These are phyloP conservation scores for Chaetomiaceae sp. DNA, from an alignment of 2,329 filamentous ascomycete genomes.

Conservation along the genomic window DNA sequence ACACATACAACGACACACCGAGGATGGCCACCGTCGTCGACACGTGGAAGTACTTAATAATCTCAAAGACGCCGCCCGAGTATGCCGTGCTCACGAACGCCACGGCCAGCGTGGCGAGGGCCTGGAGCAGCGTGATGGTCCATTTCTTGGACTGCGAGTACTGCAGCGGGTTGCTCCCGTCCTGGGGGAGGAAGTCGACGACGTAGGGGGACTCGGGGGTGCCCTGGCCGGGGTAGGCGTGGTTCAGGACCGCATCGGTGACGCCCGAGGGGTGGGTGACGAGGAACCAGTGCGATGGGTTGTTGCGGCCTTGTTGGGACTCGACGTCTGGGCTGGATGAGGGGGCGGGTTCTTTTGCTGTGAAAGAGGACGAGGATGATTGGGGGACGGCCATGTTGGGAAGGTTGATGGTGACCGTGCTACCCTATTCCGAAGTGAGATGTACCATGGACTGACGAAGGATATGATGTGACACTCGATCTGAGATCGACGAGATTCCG, in stretches of 20 bases:
- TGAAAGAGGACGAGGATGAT: conserved; percentile 9
- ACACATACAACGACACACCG: conserved; percentile 57
- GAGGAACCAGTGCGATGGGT: conserved; percentile 45
- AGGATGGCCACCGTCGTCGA: conserved; percentile 51
- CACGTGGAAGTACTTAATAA: conserved; percentile 53
- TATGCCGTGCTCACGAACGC: conserved; percentile 67
- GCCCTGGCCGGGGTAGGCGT: conserved; percentile 56
- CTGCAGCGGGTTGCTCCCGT: conserved; percentile 63
- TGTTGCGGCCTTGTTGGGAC: conserved; percentile 22
- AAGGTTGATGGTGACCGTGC: neutral
- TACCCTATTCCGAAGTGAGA: neutral
- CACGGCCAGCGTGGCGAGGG: conserved; percentile 63
- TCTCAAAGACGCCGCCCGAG: conserved; percentile 51
- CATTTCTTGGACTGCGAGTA: conserved; percentile 59
- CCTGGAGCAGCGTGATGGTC: conserved; percentile 58
- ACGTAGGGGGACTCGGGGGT: conserved; percentile 64
- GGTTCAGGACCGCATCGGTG: conserved; percentile 51
- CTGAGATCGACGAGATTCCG: neutral
- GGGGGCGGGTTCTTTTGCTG: neutral
- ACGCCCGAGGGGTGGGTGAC: conserved; percentile 56
- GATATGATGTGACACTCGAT: neutral
- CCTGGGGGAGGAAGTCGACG: conserved; percentile 63
- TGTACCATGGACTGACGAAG: neutral
- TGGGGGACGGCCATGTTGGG: conserved; percentile 2
- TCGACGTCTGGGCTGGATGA: conserved; percentile 2